Percentiles rank a stretch among this genome's conserved stretches.
These are phyloP conservation scores for Camellia oleifera DNA, from an alignment of 179 eudicot species.

Conservation along the genomic window DNA sequence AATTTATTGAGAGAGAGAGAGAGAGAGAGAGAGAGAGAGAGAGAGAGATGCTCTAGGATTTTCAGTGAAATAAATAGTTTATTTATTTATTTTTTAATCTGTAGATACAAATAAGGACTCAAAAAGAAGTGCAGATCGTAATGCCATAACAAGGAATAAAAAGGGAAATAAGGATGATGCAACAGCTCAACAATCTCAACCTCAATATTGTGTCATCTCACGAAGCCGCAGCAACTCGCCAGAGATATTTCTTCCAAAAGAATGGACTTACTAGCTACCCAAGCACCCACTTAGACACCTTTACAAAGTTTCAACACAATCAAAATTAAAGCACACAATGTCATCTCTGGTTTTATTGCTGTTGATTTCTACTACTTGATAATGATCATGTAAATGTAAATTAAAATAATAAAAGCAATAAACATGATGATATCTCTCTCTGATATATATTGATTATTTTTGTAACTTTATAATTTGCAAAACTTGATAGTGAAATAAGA, in stretches of 20 bases:
- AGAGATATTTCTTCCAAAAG: constrained; percentile 50
- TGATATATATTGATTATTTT: no score
- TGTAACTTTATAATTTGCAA: no score
- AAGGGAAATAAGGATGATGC: constrained; percentile 26
- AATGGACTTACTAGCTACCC: constrained; percentile 46
- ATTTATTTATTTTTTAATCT: neutral
- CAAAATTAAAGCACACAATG: no score
- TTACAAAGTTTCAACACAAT: no score
- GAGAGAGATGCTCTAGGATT: no score
- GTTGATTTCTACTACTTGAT: neutral
- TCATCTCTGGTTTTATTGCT: neutral
- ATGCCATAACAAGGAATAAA: constrained; percentile 12
- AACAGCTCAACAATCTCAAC: constrained; percentile 13
- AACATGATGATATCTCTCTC: neutral
- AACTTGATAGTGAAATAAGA: no score
- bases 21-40: no score
- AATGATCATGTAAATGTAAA: neutral
- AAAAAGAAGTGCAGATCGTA: constrained; percentile 12
- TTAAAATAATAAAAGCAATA: neutral
- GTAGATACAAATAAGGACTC: constrained; percentile 25
- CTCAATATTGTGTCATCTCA: constrained; percentile 18
- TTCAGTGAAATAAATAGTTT: neutral
- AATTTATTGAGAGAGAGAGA: no score
- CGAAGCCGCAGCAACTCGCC: constrained; percentile 37
- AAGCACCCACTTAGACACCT: no score